Base-by-base conservation (phyloP, 2,329 filamentous ascomycete species). In the Cladosporium colombiae region DNA sequence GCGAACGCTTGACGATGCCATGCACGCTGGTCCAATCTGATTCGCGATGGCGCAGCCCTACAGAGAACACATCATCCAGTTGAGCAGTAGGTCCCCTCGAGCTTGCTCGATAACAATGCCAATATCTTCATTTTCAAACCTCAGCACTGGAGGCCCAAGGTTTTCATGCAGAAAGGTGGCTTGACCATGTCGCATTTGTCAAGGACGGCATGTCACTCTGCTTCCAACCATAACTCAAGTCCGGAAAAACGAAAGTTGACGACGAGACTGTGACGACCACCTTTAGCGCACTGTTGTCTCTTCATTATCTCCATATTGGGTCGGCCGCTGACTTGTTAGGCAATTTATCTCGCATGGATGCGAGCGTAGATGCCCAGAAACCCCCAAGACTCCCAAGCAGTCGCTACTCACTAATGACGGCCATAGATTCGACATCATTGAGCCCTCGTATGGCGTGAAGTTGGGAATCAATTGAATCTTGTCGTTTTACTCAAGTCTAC, bases 331-430 rank as follows among this genome's bases (percentile, higher is more conserved):
- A 37, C 16, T 37, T 37, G 11, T 37, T 11, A 37, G 13, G 3
- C 11, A 14, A 16, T 16, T 16, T 16, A 29, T 53, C 27, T 16
- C 27, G 11, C 23, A 27, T 29, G 33, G 13, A 33, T 16, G 33
- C 33, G 33, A 37, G 33, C 33, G 33, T 37, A 14, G 11, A 37
- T 37, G 55, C 55, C 55, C 29, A 58, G 55, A 21, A 3, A 16
- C 33, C 18, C 8, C 55, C 55, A 58, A 58, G 55, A 40, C 18
- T 31, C 37, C 55, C 55, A 37, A 58, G 55, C 55, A 58, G 37
- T 58, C 31, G 18, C 14, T 13, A 7, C 18, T 11, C 10, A 31
- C 18, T 58, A 25, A n/a, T 58, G 37, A 31, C 27, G 33, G 7
- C 18, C 5, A 25, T 5, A 7, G 18, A 33, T 21, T 58, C 55